Base-by-base conservation (phyloP, 768 basidiomycete species). In the Hemileccinum impolitum region DNA sequence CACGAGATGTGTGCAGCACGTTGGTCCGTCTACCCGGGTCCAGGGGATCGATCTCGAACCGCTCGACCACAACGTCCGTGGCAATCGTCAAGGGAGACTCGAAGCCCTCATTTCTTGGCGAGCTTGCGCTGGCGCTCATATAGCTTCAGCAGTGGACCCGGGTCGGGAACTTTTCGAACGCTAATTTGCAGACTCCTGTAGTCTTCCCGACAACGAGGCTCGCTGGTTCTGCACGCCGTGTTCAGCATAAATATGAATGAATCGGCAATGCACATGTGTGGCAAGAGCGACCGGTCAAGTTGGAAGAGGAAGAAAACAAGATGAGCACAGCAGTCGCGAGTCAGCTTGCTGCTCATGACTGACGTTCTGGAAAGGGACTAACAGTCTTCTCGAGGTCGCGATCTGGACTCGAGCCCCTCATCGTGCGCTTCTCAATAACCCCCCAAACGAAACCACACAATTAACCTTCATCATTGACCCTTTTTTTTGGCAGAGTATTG, bases 1-100 rank as follows among this genome's bases (percentile, higher is more conserved):
- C 58, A 4, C 58, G 58, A 26, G 58, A 59, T 0, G 58, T 59
- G 32, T 49, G 42, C 4, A 59, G 34, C 10, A 56, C 50, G 18
- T 51, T 39, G 18, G 37, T 46, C 6, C 50, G 35, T 21, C 45
- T 35, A 12, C 32, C 35, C 19, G n/a, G n/a, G n/a, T n/a, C n/a
- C n/a, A n/a, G n/a, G n/a, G n/a, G n/a, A n/a, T 59, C 58, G 28
- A 59, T 40, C 10, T 50, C 41, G 19, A 59, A 51, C 17, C 26
- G 31, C 47, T 56, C 21, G 7, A 51, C 58, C 1, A 40, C 31
- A n/a, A 47, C 47, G 21, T 50, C 41, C 1, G 50, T 52, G 10
- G 43, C 58, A 5, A 60, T 60, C 31, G 37, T 59, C 15, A 59
- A 47, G 13, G 58, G 58, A 39, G 43, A 41, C 5, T 58, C 58